phyloP scores from a whole-genome alignment of 495 filamentous ascomycete genomes.

The Sordaria brevicollis region DNA sequence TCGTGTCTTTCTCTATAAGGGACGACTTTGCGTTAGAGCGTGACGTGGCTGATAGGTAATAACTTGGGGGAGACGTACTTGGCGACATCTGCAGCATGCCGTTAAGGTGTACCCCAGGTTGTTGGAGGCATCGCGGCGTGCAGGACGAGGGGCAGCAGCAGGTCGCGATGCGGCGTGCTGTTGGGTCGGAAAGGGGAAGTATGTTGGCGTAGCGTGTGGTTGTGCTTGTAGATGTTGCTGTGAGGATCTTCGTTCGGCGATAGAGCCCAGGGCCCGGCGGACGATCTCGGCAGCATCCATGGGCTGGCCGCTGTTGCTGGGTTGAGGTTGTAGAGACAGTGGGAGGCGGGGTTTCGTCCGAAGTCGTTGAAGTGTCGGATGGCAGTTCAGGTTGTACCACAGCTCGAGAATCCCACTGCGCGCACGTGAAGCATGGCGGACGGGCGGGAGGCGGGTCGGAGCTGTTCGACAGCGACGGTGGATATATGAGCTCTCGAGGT shows the following conservation, averaged over 20 bases:
- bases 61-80: conserved; percentile 38
- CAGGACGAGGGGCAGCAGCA: conserved; percentile 16
- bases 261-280: conserved; percentile 37
- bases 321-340: not conserved
- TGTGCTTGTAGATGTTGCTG: not conserved
- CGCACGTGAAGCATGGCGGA: not conserved
- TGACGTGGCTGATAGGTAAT: not conserved
- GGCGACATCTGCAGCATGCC: conserved; percentile 75
- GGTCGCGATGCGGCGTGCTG: conserved; percentile 17
- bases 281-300: conserved; percentile 44
- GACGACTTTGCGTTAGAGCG: not conserved
- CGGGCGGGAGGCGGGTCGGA: not conserved
- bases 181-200: conserved; percentile 19
- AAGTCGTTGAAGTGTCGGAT: not conserved
- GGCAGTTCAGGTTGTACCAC: not conserved
- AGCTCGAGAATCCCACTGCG: not conserved
- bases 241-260: conserved; percentile 4
- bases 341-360: not conserved
- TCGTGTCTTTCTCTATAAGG: conserved; percentile 72
- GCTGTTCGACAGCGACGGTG: not conserved
- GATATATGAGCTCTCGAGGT: not conserved
- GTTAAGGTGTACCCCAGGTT: conserved; percentile 75
- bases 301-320: not conserved
- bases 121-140: conserved; percentile 32
- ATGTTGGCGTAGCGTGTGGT: not conserved